Evolutionary conservation across 2,329 filamentous ascomycete genomes (phyloP).

Genomic region (Pseudogymnoascus sp.): DNA sequence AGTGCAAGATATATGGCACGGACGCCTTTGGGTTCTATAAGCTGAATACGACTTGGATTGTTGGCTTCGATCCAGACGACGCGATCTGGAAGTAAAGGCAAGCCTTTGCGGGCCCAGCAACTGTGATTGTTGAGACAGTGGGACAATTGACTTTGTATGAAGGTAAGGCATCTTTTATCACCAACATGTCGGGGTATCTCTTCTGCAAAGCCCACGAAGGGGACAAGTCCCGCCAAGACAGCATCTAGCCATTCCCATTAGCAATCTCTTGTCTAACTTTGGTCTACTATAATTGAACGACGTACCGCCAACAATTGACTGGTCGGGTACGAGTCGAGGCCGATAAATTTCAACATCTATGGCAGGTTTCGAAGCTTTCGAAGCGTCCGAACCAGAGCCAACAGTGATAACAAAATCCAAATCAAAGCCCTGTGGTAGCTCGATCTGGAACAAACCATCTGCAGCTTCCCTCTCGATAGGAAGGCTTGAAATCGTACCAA

Average conservation of each 20-base stretch:
- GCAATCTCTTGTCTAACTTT: background rate
- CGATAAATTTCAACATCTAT: background rate
- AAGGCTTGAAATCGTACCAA: background rate
- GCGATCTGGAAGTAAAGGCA: background rate
- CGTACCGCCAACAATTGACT: background rate
- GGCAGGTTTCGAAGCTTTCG: background rate
- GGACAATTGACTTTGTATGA: background rate
- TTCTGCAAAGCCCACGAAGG: background rate
- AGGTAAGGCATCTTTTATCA: background rate
- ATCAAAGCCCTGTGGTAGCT: background rate
- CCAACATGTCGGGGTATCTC: background rate
- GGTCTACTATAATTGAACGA: background rate
- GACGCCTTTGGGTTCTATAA: background rate
- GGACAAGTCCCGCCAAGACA: background rate
- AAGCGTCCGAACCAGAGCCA: background rate
- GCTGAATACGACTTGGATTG: background rate
- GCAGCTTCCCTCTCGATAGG: background rate
- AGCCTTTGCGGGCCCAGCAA: background rate
- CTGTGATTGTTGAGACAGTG: background rate
- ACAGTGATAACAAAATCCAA: background rate
- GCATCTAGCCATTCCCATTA: background rate
- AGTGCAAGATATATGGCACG: background rate
- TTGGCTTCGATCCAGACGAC: background rate
- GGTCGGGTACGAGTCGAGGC: background rate
- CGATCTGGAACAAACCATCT: background rate